phyloP scores from a whole-genome alignment of 768 basidiomycete species.

The Collybia sordida region DNA sequence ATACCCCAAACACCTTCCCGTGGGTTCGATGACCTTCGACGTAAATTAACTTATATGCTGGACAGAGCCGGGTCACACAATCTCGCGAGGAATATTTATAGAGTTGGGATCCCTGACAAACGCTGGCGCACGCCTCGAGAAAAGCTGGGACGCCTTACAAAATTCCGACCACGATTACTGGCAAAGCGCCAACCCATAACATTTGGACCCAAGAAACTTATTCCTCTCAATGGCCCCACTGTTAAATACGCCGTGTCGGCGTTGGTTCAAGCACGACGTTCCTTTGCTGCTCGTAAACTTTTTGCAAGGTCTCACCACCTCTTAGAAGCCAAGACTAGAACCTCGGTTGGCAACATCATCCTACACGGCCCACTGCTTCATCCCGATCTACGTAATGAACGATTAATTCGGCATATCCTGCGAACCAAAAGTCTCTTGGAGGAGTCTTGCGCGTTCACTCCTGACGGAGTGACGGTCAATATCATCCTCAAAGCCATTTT shows the following conservation, averaged over 20 bases:
- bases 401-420: slow-evolving; percentile 43
- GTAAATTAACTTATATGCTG: slow-evolving; percentile 28
- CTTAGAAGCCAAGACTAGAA: slow-evolving; percentile 31
- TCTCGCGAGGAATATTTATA: slow-evolving; percentile 22
- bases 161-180: slow-evolving; percentile 22
- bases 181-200: slow-evolving; percentile 12
- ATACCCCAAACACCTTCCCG: slow-evolving; percentile 16
- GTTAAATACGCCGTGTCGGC: slow-evolving; percentile 34
- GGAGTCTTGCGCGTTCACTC: slow-evolving; percentile 45
- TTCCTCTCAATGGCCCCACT: slow-evolving; percentile 21
- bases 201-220: slow-evolving; percentile 21
- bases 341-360: slow-evolving; percentile 56
- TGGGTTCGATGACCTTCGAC: slow-evolving; percentile 26
- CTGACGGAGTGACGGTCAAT: slow-evolving; percentile 72
- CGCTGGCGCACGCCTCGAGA: slow-evolving; percentile 20
- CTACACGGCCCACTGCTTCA: slow-evolving; percentile 41
- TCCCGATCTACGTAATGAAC: slow-evolving; percentile 36
- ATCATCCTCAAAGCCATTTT: slow-evolving; percentile 64
- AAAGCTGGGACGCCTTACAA: slow-evolving; percentile 19
- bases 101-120: slow-evolving; percentile 5
- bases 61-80: slow-evolving; percentile 28
- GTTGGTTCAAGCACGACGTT: slow-evolving; percentile 40
- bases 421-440: slow-evolving; percentile 42
- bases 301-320: slow-evolving; percentile 27
- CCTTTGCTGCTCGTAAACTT: slow-evolving; percentile 43